Base-by-base conservation (phyloP, 768 basidiomycete genomes). In the Scleroderma bovista region DNA sequence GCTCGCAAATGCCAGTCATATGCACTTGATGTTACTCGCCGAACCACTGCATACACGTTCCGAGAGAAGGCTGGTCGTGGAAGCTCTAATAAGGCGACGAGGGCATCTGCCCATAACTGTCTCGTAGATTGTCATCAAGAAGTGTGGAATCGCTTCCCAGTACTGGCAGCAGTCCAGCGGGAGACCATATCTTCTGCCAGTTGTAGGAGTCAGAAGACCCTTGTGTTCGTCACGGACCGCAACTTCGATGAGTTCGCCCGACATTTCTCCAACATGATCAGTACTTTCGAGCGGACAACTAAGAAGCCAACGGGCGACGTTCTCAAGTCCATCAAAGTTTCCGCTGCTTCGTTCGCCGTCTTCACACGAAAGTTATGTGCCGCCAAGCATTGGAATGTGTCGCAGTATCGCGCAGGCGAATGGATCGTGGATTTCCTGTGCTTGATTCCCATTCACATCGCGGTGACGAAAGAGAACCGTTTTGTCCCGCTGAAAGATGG, bases 371-470 rank as follows among this genome's bases (percentile, higher is more conserved):
- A 45, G 16, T 33, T 50, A 10, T 32, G 33, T 19, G 33, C 15
- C 37, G 50, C 53, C 20, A 19, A 39, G 7, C 45, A 53, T 1
- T 62, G 62, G 58, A 41, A 57, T 15, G 39, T 63, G 4, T 75
- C 75, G 3, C 48, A 50, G 6, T 74, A 74, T 55, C 61, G 62
- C 16, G 66, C 67, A 2, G 80, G 80, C 22, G 78, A 81, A 57
- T 81, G 80, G 80, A 62, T 81, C 2, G 76, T 76, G 1, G 73
- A 79, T 22, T 54, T 80, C 1, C 52, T 81, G 5, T 81, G 79
- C 47, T 65, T 81, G 16, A 79, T 81, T 42, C 80, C 80, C 0
- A 79, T 81, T 33, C 80, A 81, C 31, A 69, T 81, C 20, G 79
- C 78, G 0, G 60, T 81, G 36, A 74, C 77, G 4, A 64, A 69